These are phyloP conservation scores for Lojkania enalia DNA, from an alignment of 2,329 filamentous ascomycete species.

Conservation along the genomic window DNA sequence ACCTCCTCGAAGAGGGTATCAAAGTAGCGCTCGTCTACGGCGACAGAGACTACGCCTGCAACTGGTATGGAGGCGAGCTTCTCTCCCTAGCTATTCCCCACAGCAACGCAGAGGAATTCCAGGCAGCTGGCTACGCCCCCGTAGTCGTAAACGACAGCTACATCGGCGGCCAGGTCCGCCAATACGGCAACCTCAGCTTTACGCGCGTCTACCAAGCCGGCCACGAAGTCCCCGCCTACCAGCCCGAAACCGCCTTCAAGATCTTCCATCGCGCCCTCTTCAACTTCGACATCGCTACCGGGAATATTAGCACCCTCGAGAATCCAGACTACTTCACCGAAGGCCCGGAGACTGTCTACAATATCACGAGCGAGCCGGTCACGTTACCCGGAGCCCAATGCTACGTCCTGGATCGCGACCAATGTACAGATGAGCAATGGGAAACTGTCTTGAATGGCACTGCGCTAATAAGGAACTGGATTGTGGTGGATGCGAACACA, in stretches of 20 bases:
- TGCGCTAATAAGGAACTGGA: conserved; percentile 39
- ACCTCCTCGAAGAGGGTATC: conserved; percentile 55
- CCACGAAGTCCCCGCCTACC: conserved; percentile 55
- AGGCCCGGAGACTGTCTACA: conserved; percentile 46
- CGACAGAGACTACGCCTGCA: conserved; percentile 53
- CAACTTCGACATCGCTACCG: conserved; percentile 59
- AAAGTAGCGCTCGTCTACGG: conserved; percentile 39
- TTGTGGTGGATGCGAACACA: conserved; percentile 40
- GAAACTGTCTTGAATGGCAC: conserved; percentile 36
- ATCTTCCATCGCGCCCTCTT: conserved; percentile 58
- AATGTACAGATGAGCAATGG: conserved; percentile 39
- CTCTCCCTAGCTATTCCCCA: conserved; percentile 62
- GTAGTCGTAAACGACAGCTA: conserved; percentile 70
- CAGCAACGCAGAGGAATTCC: conserved; percentile 60
- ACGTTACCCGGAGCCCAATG: conserved; percentile 43
- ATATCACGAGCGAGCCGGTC: conserved; percentile 52
- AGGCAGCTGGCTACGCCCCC: conserved; percentile 69
- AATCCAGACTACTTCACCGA: conserved; percentile 44
- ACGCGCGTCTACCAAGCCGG: conserved; percentile 57
- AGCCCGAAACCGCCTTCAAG: conserved; percentile 55
- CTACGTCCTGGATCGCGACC: conserved; percentile 34
- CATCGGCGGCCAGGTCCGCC: conserved; percentile 72
- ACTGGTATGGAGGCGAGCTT: conserved; percentile 74
- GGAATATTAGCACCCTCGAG: conserved; percentile 46
- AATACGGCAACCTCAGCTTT: conserved; percentile 69